Evolutionary conservation across 805 yeast species (phyloP), one percentile per base, ranked within the genome.

Genomic region (Kregervanrija fluxuum): DNA sequence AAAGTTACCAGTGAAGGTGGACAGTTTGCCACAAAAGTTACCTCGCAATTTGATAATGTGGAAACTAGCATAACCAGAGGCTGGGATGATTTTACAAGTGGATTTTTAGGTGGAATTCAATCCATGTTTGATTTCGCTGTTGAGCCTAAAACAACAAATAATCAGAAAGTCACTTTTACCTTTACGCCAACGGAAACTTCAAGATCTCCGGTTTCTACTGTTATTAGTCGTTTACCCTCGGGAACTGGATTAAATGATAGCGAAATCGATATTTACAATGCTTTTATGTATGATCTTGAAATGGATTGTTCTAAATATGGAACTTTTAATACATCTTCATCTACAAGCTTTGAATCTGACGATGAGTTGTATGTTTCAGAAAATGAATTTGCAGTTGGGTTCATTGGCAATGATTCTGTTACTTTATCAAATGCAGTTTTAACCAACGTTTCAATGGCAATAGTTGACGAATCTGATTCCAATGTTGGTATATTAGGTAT

Each of bases 401-500:
- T 31, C 9, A 15, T 44, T 8, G 53, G 46, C 30, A 39, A 48
- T 13, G 54, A 50, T 41, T 37, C 46, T 3, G 35, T 42, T 9
- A 34, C 45, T 6, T 3, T 35, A 13, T 22, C 28, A 22, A 22
- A 22, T 22, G 28, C 28, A 22, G 28, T 22, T 22, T 22, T 22
- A 22, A 22, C 28, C 28, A 42, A 45, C 28, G 34, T 43, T 8
- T 42, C 48, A 14, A 43, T 51, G 34, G 54, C 44, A 16, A 40
- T 42, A 35, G 52, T 48, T 3, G 48, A 48, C 13, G n/a, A 32
- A 9, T 46, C 52, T 3, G 44, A 42, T 11, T 45, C 47, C 9
- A 46, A 44, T 14, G 33, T 50, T 17, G 54, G 54, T 44, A 45
- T 47, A 10, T 40, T 51, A 11, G 54, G 54, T 42, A 33, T 51